Conservation (phyloP, 257 asterid species). For the Nyctanthes arbortristis region DNA sequence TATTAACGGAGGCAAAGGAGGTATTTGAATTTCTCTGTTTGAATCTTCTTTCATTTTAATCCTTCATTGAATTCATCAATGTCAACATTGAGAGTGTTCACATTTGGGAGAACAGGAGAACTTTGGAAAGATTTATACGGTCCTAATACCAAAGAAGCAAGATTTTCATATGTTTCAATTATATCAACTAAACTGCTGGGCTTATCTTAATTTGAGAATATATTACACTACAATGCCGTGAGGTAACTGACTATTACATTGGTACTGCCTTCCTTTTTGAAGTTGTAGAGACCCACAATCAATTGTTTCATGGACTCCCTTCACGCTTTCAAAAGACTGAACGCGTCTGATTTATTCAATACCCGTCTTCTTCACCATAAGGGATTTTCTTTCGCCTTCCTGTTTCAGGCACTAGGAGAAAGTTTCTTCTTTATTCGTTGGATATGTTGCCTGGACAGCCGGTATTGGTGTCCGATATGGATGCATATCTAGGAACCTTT, state of each 20-base stretch:
- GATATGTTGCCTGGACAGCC: no score
- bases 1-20: conserved; percentile 77
- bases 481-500: no score
- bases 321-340: background rate
- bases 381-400: conserved; percentile 1
- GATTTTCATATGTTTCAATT: background rate
- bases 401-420: background rate
- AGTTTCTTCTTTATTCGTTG: background rate
- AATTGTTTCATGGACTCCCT: background rate
- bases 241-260: background rate
- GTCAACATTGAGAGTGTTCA: background rate
- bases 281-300: background rate
- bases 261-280: background rate
- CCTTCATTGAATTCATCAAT: background rate
- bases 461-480: no score
- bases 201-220: background rate
- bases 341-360: background rate
- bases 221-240: background rate
- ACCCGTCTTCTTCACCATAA: background rate
- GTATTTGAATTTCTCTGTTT: conserved; percentile 33
- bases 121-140: conserved; percentile 13
- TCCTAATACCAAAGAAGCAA: conserved; percentile 5
- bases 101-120: background rate
- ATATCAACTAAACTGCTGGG: conserved; percentile 5
- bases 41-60: conserved; percentile 3